Conservation (phyloP, 2,329 filamentous ascomycete species). For the Talaromyces marneffei region DNA sequence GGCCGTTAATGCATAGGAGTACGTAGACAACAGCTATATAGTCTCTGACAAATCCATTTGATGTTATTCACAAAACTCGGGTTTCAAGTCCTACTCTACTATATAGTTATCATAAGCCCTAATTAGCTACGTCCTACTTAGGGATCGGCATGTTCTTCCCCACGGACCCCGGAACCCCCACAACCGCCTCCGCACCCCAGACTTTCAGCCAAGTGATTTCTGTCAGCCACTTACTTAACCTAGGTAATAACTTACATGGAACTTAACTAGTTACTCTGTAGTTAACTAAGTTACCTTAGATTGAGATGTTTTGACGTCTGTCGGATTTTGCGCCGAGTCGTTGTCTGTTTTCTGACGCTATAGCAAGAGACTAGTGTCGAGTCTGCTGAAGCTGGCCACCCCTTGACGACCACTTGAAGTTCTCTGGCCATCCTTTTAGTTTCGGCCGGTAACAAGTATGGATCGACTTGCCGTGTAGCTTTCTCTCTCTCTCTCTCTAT, state of each 20-base stretch:
- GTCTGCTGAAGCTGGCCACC: background rate
- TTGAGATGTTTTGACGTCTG: background rate
- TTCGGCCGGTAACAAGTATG: background rate
- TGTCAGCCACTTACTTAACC: background rate
- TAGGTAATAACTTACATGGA: background rate
- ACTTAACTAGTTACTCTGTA: no score
- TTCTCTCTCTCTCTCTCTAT: no score
- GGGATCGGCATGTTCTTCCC: background rate
- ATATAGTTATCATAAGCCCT: no score
- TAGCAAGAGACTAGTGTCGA: background rate
- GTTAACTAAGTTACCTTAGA: no score
- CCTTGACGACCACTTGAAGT: no score
- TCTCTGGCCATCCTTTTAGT: no score
- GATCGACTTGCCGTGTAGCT: background rate
- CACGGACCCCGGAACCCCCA: background rate
- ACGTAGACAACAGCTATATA: background rate
- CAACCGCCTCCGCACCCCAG: background rate
- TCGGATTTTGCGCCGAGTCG: background rate
- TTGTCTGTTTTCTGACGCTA: background rate
- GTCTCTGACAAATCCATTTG: background rate
- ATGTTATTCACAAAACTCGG: background rate
- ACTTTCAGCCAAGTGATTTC: background rate
- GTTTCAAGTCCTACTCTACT: background rate
- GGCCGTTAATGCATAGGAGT: background rate
- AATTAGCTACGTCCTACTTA: no score